Evolutionary conservation across 1,284 basidiomycete genomes (phyloP), one percentile per base, ranked within the genome.

Genomic region (Cryptococcus sp.): DNA sequence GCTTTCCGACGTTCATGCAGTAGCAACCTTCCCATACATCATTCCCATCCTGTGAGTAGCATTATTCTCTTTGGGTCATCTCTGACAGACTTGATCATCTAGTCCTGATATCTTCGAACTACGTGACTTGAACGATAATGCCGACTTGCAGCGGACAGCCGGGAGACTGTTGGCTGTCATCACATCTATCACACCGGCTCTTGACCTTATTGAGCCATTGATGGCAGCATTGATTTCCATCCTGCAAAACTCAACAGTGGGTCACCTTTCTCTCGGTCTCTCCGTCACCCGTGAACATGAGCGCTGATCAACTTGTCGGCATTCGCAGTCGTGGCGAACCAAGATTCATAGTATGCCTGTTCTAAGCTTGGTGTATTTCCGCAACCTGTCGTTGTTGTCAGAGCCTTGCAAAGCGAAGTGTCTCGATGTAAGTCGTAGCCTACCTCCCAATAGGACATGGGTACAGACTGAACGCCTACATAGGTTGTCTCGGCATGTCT

Each of bases 331-430:
- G 1, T 82, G 81, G 81, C 70, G 80, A 49, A 79, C 79, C 15
- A 75, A 80, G 46, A 74, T 81, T 55, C 79, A 82, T 66, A 76
- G 79, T 37, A 75, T 82, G 64, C 78, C 80, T 3, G 75, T 81
- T 20, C 67, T 82, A 38, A 74, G 73, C 43, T 62, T 78, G 50
- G 67, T 77, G 15, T 79, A 78, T 67, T 80, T 78, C 70, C 72
- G 78, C 40, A 93, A 94, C 74, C 82, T 96, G 50, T 79, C 91
- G 59, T 83, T 86, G 56, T 85, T 93, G 53, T 85, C 89, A 25
- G 83, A 86, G 52, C 78, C 80, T 15, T 84, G 85, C 44, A 84
- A 89, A 54, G 81, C 83, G 25, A 84, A 83, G 66, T 84, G 91
- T 63, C 87, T 92, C 83, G 88, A 90, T 61, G 85, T 89, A 37